Percentiles rank a stretch among this genome's conserved stretches.
Conservation (phyloP, 2,329 filamentous ascomycete species). For the Nemania sp. region DNA sequence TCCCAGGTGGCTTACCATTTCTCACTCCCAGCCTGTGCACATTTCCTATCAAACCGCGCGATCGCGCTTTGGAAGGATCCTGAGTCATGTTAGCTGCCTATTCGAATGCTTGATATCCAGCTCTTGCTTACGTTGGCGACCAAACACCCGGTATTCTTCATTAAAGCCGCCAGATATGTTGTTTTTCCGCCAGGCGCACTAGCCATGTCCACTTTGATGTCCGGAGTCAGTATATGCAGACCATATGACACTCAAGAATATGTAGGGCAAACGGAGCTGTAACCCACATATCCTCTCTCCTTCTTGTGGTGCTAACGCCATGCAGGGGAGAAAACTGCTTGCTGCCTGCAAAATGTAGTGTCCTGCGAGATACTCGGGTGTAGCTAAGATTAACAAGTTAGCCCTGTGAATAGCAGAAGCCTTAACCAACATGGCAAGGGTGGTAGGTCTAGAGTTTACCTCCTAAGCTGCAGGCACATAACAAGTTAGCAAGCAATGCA, state of each 20-base stretch:
- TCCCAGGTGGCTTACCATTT: conserved; percentile 54
- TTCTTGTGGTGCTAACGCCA: conserved; percentile 94
- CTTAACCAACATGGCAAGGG: background rate
- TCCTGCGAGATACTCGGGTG: conserved; percentile 94
- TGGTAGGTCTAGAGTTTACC: conserved; percentile 11
- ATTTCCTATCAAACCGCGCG: conserved; percentile 97
- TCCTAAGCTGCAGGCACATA: conserved; percentile 13
- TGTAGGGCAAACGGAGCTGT: conserved; percentile 49
- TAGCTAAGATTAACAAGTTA: conserved; percentile 69
- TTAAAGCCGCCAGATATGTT: conserved; percentile 92
- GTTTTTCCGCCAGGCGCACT: conserved; percentile 96
- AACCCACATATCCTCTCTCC: conserved; percentile 71
- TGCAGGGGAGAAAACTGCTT: conserved; percentile 94
- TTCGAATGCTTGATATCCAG: background rate
- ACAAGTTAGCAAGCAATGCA: conserved; percentile 4
- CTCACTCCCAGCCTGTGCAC: conserved; percentile 91
- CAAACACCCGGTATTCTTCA: conserved; percentile 95
- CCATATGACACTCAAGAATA: background rate
- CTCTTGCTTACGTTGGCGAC: conserved; percentile 71
- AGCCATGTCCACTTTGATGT: conserved; percentile 74
- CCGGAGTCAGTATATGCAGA: conserved; percentile 4
- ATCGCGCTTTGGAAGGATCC: conserved; percentile 88
- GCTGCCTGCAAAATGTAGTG: conserved; percentile 98
- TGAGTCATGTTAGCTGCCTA: conserved; percentile 9
- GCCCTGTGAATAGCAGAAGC: background rate